Conservation (phyloP, 768 basidiomycete species). For the Asterophora parasitica region DNA sequence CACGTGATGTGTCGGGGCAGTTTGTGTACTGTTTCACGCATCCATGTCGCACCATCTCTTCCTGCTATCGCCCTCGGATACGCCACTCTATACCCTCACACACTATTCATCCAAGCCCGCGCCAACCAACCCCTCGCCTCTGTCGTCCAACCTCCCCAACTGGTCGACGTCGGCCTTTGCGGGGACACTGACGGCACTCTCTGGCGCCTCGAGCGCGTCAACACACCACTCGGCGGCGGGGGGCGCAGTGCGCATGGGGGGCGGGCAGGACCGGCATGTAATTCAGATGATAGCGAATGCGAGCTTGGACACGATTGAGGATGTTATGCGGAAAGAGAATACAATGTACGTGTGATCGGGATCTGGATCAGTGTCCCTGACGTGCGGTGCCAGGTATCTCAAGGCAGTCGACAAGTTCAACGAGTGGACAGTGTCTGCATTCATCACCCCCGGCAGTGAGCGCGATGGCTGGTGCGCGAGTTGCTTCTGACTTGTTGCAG, state of each 20-base stretch:
- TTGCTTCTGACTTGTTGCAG: constrained; percentile 38
- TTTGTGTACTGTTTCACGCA: background rate
- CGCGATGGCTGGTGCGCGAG: constrained; percentile 1
- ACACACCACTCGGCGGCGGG: constrained; percentile 62
- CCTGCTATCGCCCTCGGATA: constrained; percentile 80
- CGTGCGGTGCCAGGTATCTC: constrained; percentile 65
- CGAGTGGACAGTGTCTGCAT: constrained; percentile 97
- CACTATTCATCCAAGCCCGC: constrained; percentile 77
- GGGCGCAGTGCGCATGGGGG: constrained; percentile 65
- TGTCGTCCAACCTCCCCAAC: constrained; percentile 79
- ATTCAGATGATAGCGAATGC: constrained; percentile 99
- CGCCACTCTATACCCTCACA: constrained; percentile 78
- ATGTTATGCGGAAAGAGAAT: constrained; percentile 79
- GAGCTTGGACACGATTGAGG: constrained; percentile 91
- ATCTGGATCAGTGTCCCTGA: constrained; percentile 11
- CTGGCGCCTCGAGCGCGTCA: constrained; percentile 69
- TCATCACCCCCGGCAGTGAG: constrained; percentile 93
- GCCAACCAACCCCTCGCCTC: constrained; percentile 53
- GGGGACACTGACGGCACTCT: constrained; percentile 81
- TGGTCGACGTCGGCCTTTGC: constrained; percentile 93
- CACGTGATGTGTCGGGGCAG: constrained; percentile 11
- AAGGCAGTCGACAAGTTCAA: constrained; percentile 97
- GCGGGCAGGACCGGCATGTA: constrained; percentile 86
- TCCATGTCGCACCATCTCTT: constrained; percentile 86
- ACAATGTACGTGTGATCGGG: constrained; percentile 54